Base-by-base conservation (phyloP, 805 yeast genomes). In the Candida takata region DNA sequence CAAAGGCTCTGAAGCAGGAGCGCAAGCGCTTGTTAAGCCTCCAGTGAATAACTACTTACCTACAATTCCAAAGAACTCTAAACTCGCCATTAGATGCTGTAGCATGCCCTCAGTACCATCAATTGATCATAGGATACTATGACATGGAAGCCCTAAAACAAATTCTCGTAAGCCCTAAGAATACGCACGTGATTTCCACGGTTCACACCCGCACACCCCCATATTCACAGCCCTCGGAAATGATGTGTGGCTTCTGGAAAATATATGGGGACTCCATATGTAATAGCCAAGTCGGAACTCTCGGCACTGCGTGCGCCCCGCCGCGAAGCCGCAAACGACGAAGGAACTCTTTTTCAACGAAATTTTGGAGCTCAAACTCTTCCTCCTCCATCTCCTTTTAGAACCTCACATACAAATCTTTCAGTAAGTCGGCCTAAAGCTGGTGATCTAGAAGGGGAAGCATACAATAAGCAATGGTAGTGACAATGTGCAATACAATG, bases 1-100 rank as follows among this genome's bases (percentile, higher is more conserved):
- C 51, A 5, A 68, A 69, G 39, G 82, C 84, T 1, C 49, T 76
- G 40, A 52, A 52, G 21, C 86, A 80, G 51, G 86, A 79, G 52
- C 54, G 58, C 8, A 29, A 36, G 15, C 27, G 31, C 4, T 6
- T 35, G 20, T 20, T 11, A 26, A 8, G n/a, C 9, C 15, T 5
- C 10, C 15, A 21, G 26, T 7, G n/a, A 30, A 8, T 15, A 21
- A 8, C 17, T 29, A 26, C 29, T 13, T 17, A 15, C 18, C 29
- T n/a, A n/a, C n/a, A n/a, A n/a, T n/a, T n/a, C n/a, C n/a, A n/a
- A n/a, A n/a, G n/a, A n/a, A n/a, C n/a, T n/a, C n/a, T n/a, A n/a
- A n/a, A n/a, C n/a, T n/a, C n/a, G n/a, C n/a, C n/a, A n/a, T n/a
- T n/a, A n/a, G n/a, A n/a, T n/a, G n/a, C n/a, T 26, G 11, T 26